Evolutionary conservation across 2,329 filamentous ascomycete genomes (phyloP).

Genomic region (Corynespora cassiicola): DNA sequence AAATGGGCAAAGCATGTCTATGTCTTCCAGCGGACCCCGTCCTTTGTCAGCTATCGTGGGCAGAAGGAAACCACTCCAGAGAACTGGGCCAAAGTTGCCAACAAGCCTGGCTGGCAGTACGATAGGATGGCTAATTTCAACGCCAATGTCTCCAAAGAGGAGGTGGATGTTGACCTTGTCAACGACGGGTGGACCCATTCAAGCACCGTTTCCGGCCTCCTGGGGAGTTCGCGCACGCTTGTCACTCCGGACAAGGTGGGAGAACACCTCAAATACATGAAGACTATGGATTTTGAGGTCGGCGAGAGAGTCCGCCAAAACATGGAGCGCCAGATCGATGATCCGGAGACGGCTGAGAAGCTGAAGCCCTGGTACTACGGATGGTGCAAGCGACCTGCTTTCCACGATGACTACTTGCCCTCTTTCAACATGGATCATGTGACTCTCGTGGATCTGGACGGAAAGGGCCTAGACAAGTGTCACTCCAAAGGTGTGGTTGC

Average conservation of each 20-base stretch:
- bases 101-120: slow-evolving; percentile 55
- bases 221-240: too few species aligned
- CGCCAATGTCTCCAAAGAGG: slow-evolving; percentile 35
- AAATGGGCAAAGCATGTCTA: slow-evolving; percentile 44
- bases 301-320: too few species aligned
- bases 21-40: slow-evolving; percentile 54
- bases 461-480: too few species aligned
- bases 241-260: slow-evolving; percentile 46
- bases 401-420: too few species aligned
- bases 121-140: slow-evolving; percentile 53
- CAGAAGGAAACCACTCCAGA: slow-evolving; percentile 50
- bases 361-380: too few species aligned
- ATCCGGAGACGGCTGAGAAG: too few species aligned
- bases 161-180: slow-evolving; percentile 48
- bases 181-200: slow-evolving; percentile 55
- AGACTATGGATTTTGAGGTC: too few species aligned
- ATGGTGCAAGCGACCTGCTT: too few species aligned
- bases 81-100: slow-evolving; percentile 49
- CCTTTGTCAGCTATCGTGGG: slow-evolving; percentile 40
- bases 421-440: too few species aligned
- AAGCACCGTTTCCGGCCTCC: slow-evolving; percentile 45
- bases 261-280: slow-evolving; percentile 47
- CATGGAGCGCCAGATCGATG: too few species aligned
- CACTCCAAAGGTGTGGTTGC: too few species aligned
- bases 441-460: too few species aligned